Base-by-base conservation (phyloP, 345 rosid genomes). In the Brassica napus region DNA sequence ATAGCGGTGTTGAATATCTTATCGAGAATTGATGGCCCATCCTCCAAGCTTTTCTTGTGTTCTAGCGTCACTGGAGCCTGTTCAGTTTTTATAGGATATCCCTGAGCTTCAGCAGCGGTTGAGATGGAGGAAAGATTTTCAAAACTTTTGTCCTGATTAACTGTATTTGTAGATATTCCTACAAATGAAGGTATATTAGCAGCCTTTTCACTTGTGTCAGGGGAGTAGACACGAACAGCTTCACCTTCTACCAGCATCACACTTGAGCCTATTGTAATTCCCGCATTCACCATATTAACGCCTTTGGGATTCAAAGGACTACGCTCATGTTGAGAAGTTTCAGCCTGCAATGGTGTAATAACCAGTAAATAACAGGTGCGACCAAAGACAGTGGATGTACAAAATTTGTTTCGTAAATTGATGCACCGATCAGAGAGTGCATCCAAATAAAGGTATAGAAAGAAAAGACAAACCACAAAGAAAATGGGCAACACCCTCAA, bases 21-120 rank as follows among this genome's bases (percentile, higher is more conserved):
- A 77, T 93, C 97, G 57, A 95, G 89, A 80, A 93, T 86, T 76
- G 98, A 87, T 73, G 88, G 77, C 69, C 89, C 82, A 62, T 81
- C 80, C 42, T 77, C 87, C 57, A 68, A 71, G 77, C 77, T 68
- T 86, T 85, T 82, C 78, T 78, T 79, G 58, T 64, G 77, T 30
- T 55, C 77, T 65, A 79, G 71, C 68, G 77, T 71, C 75, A 65
- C 72, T 35, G 80, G 77, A 84, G 87, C 87, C 81, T 83, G 86
- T 66, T 86, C 89, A 57, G 73, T 57, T 34, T 81, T 74, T 65
- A 71, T 76, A 80, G 74, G 78, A 35, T 75, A 86, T 30, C 78
- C 79, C 23, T 82, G 75, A 64, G 70, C 71, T 80, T 80, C 84
- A 59, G 82, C 65, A 65, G 81, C 65, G 82, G 86, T 86, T 66